A percentile compares a stretch with the other conserved stretches of the same genome.
These are phyloP conservation scores for Moesziomyces parantarcticus DNA, from an alignment of 1,284 basidiomycete genomes.

Conservation along the genomic window DNA sequence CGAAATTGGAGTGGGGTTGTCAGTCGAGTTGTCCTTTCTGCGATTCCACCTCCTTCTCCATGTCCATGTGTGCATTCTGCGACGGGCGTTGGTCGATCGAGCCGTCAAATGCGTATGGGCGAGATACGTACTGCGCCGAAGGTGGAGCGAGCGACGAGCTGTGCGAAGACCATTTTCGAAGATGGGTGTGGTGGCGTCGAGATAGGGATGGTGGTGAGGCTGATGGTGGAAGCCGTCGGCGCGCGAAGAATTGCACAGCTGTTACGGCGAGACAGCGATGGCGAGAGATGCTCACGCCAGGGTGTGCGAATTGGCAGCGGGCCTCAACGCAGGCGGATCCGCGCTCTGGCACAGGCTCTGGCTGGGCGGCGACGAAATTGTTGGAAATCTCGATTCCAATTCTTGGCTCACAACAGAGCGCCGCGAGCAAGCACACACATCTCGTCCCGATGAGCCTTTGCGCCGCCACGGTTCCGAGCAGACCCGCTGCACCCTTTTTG, in stretches of 20 bases:
- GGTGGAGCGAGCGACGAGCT: constrained; percentile 44
- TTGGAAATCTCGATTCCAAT: neutral
- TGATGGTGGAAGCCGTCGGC: constrained; percentile 6
- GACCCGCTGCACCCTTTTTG: constrained; percentile 5
- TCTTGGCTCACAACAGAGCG: too few species aligned
- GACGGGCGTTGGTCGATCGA: neutral
- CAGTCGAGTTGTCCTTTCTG: constrained; percentile 9
- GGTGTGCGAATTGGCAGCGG: neutral
- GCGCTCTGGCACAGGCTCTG: neutral
- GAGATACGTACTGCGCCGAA: constrained; percentile 49
- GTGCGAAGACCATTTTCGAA: constrained; percentile 38
- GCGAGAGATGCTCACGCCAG: constrained; percentile 2
- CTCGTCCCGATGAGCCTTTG: neutral
- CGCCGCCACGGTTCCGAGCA: constrained; percentile 26
- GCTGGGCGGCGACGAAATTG: neutral
- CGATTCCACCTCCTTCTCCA: too few species aligned
- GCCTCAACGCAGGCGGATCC: neutral
- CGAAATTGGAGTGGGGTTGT: constrained; percentile 4
- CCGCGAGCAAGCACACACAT: neutral
- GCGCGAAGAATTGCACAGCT: neutral
- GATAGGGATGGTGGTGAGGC: constrained; percentile 4
- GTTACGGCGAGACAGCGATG: constrained; percentile 6
- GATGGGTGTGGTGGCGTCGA: constrained; percentile 1
- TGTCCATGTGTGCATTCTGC: too few species aligned
- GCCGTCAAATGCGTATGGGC: neutral